Percentiles rank a stretch among this genome's conserved stretches.
phyloP scores from a whole-genome alignment of 2,329 filamentous ascomycete genomes.

The Aspergillus fumigatus region DNA sequence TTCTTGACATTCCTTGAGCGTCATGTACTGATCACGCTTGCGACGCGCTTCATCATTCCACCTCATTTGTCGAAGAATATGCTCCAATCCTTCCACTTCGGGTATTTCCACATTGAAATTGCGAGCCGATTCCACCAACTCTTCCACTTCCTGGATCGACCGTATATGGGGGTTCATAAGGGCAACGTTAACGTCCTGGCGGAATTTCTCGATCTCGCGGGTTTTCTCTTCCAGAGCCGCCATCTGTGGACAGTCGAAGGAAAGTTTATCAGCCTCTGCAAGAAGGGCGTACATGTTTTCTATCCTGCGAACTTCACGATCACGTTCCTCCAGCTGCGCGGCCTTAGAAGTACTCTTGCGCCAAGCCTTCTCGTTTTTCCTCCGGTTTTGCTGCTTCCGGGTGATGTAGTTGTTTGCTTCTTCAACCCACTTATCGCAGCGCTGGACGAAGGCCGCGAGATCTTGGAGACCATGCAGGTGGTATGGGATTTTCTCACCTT shows the following conservation, averaged over 20 bases:
- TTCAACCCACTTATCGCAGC: conserved; percentile 96
- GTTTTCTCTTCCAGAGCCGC: conserved; percentile 77
- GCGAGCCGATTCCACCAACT: conserved; percentile 83
- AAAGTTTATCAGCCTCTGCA: conserved; percentile 75
- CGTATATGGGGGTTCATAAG: conserved; percentile 62
- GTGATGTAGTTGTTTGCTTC: conserved; percentile 95
- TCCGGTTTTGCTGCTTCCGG: conserved; percentile 93
- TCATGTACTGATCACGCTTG: conserved; percentile 62
- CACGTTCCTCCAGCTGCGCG: conserved; percentile 76
- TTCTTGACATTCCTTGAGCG: conserved; percentile 71
- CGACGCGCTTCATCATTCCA: conserved; percentile 79
- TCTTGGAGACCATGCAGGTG: conserved; percentile 76
- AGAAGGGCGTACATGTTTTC: conserved; percentile 84
- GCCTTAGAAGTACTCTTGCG: conserved; percentile 67
- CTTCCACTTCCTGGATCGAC: conserved; percentile 73
- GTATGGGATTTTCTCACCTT: conserved; percentile 95
- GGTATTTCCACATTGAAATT: conserved; percentile 88
- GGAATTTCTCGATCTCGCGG: conserved; percentile 78
- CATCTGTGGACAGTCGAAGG: conserved; percentile 92
- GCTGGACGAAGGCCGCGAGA: conserved; percentile 84
- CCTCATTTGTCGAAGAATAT: conserved; percentile 74
- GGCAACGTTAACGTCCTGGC: conserved; percentile 66
- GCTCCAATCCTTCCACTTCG: conserved; percentile 77
- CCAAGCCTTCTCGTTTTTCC: conserved; percentile 88
- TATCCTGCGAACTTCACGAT: conserved; percentile 80